Base-by-base conservation (phyloP, 306 rosid species). In the Coriaria nepalensis region DNA sequence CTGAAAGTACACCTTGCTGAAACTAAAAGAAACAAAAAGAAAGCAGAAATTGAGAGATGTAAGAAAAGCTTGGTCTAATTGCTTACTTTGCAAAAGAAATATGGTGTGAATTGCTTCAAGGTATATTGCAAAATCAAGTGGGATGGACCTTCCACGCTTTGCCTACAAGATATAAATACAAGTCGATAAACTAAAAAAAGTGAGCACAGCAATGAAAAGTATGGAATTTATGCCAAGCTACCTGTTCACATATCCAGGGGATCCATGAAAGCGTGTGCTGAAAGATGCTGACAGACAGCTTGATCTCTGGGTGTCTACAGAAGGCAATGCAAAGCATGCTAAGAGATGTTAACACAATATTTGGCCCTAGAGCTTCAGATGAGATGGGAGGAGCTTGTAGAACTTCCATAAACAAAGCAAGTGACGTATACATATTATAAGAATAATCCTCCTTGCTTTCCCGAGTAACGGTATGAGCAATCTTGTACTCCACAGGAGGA, bases 21-120 rank as follows among this genome's bases (percentile, higher is more conserved):
- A n/a, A n/a, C n/a, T n/a, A n/a, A n/a, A n/a, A n/a, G n/a, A n/a
- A n/a, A 62, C 34, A 60, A 48, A 33, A 33, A 44, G 36, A 57
- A 44, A 50, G 54, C 60, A 58, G 37, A 49, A 59, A 61, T 41
- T 36, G 51, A 43, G 11, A 2, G 64, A 37, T 46, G 9, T 64
- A 43, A 37, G 43, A 49, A 29, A 57, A 64, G 53, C 43, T 57
- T 56, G 61, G 56, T 44, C n/a, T n/a, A 56, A 55, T 69, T 55
- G 66, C 72, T 90, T 79, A 90, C 97, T 46, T 67, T 53, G 82
- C 54, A 73, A 73, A 64, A 71, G 80, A 69, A 90, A 66, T 45
- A 81, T 68, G 52, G 74, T 68, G 72, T 84, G 92, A 70, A 90
- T 77, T 68, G 95, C 97, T 75, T 84, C 87, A 40, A 90, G 75